Conservation (phyloP, 371 early-diverging fungal genomes). For the Caulochytrium protostelioides region DNA sequence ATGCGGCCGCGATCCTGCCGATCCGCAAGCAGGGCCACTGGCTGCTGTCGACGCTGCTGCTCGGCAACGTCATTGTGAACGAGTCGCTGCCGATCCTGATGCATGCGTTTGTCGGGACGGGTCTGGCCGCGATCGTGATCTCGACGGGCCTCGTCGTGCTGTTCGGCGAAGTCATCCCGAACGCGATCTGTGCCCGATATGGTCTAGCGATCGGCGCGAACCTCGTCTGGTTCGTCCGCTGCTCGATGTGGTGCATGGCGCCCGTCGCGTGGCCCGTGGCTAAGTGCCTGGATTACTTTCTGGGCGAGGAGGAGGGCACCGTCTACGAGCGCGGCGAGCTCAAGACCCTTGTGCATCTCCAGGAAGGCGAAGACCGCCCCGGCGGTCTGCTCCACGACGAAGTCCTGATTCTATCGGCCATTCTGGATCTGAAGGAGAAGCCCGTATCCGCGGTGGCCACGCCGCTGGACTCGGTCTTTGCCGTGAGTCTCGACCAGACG, state of each 20-base stretch:
- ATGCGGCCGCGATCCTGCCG: slow-evolving; percentile 43
- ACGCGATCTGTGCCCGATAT: slow-evolving; percentile 36
- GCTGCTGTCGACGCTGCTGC: slow-evolving; percentile 65
- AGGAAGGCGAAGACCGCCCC: slow-evolving; percentile 46
- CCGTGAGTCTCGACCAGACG: slow-evolving; percentile 38
- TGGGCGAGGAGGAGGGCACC: slow-evolving; percentile 59
- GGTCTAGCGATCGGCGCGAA: slow-evolving; percentile 61
- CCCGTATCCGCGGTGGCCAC: slow-evolving; percentile 69
- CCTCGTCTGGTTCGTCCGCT: slow-evolving; percentile 36
- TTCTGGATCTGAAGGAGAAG: slow-evolving; percentile 69
- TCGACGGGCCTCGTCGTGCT: slow-evolving; percentile 71
- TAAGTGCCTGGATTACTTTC: slow-evolving; percentile 42
- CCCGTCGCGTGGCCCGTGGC: slow-evolving; percentile 64
- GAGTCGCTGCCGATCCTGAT: slow-evolving; percentile 76
- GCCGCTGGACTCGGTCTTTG: slow-evolving; percentile 56
- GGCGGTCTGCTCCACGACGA: slow-evolving; percentile 73
- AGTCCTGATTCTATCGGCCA: slow-evolving; percentile 75
- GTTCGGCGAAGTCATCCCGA: slow-evolving; percentile 70
- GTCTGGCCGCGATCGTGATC: slow-evolving; percentile 62
- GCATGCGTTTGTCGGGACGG: slow-evolving; percentile 8
- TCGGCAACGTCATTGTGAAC: slow-evolving; percentile 78
- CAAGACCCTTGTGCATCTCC: slow-evolving; percentile 73
- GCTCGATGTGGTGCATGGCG: slow-evolving; percentile 45
- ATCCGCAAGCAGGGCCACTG: slow-evolving; percentile 53
- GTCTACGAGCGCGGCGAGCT: slow-evolving; percentile 48